These are phyloP conservation scores for Selaginella moellendorffii DNA, from an alignment of 75 land plant genomes.

Conservation along the genomic window DNA sequence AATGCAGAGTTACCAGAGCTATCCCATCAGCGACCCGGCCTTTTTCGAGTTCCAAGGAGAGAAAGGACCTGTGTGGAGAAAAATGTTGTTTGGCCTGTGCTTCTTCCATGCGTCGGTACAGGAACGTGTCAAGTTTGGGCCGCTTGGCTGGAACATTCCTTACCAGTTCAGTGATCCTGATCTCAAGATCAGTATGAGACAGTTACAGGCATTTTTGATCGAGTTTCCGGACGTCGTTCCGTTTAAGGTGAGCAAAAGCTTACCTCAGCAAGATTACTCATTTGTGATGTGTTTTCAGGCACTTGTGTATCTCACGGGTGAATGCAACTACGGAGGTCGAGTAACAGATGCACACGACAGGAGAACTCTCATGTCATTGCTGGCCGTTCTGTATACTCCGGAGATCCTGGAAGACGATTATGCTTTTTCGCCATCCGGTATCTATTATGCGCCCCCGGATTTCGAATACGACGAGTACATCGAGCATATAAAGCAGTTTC, in stretches of 20 bases:
- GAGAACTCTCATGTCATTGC: constrained; percentile 23
- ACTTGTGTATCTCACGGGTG: constrained; percentile 25
- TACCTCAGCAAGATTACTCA: neutral
- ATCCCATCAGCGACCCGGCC: constrained; percentile 28
- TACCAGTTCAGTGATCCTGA: constrained; percentile 38
- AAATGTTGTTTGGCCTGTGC: constrained; percentile 32
- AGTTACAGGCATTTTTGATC: constrained; percentile 21
- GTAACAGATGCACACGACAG: constrained; percentile 31
- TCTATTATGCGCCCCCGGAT: constrained; percentile 25
- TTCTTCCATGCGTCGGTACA: constrained; percentile 33
- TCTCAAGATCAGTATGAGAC: constrained; percentile 33
- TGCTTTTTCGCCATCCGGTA: constrained; percentile 17
- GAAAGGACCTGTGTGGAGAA: constrained; percentile 24
- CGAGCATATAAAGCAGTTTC: constrained; percentile 24
- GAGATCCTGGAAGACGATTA: constrained; percentile 17
- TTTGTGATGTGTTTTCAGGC: constrained; percentile 21
- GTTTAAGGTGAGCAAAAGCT: constrained; percentile 19
- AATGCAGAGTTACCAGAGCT: constrained; percentile 26
- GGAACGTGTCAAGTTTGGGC: constrained; percentile 34
- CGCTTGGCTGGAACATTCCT: constrained; percentile 34
- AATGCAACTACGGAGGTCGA: constrained; percentile 33
- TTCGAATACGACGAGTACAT: constrained; percentile 21
- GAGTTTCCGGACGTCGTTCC: constrained; percentile 29
- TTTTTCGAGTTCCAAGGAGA: constrained; percentile 22
- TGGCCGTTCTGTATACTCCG: constrained; percentile 18